Evolutionary conservation across 2,329 filamentous ascomycete genomes (phyloP).

Genomic region (Chrysoporthe deuterocubensis): DNA sequence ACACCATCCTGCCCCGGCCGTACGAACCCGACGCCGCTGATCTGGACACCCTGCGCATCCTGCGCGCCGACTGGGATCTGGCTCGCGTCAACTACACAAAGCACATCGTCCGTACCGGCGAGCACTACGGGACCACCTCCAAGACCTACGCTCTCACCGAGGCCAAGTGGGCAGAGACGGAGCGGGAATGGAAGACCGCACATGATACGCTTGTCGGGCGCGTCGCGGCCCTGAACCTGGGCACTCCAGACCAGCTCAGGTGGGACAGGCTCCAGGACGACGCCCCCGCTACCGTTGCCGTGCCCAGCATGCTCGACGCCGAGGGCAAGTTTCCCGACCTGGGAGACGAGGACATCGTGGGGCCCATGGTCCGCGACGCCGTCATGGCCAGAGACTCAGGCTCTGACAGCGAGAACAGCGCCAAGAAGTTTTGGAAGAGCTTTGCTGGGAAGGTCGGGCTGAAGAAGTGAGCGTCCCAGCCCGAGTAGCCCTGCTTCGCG

Average conservation of each 20-base stretch:
- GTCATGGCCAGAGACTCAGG: conserved; percentile 53
- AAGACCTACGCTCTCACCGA: conserved; percentile 86
- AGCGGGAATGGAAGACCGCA: conserved; percentile 72
- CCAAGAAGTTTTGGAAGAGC: conserved; percentile 52
- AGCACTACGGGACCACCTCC: conserved; percentile 89
- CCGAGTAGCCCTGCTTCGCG: conserved; percentile 4
- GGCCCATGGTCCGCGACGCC: conserved; percentile 76
- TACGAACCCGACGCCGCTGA: conserved; percentile 71
- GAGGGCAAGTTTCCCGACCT: conserved; percentile 86
- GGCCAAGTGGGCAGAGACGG: conserved; percentile 84
- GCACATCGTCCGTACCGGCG: conserved; percentile 83
- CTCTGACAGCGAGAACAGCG: conserved; percentile 45
- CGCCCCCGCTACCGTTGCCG: conserved; percentile 66
- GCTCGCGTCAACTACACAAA: conserved; percentile 87
- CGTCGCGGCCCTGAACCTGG: conserved; percentile 45
- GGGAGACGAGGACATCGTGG: conserved; percentile 90
- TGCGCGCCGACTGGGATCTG: conserved; percentile 80
- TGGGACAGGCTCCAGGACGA: conserved; percentile 51
- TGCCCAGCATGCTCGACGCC: conserved; percentile 71
- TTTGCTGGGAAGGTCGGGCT: conserved; percentile 51
- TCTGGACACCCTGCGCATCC: conserved; percentile 59
- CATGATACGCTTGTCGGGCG: conserved; percentile 68
- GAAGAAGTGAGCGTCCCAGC: conserved; percentile 33
- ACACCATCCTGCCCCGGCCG: conserved; percentile 81
- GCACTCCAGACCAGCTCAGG: conserved; percentile 37